A percentile compares a stretch with the other conserved stretches of the same genome.
Conservation (phyloP, 23 red algal species). For the Gracilaria domingensis region DNA sequence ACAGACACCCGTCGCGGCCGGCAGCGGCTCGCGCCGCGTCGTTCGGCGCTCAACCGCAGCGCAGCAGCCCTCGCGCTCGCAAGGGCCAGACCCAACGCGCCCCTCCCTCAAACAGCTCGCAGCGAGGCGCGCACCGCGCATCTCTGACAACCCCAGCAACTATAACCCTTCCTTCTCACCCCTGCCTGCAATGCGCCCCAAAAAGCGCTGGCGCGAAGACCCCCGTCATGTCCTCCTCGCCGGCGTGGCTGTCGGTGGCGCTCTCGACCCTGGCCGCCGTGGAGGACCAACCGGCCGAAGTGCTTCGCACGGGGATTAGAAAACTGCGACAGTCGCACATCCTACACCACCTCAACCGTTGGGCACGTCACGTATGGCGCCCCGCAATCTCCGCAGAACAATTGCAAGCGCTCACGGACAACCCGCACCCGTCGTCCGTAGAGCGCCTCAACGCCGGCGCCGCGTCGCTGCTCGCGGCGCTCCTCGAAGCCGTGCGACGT, state of each 20-base stretch:
- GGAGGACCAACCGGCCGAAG: constrained; percentile 18
- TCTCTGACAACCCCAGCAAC: background rate
- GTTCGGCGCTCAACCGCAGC: background rate
- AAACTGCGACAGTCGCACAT: constrained; percentile 37
- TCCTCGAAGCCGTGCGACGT: constrained; percentile 51
- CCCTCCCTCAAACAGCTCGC: background rate
- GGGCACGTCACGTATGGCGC: constrained; percentile 69
- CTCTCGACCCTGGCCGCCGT: constrained; percentile 21
- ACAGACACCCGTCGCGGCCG: too few species aligned
- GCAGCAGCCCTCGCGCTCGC: background rate
- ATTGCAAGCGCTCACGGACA: constrained; percentile 12
- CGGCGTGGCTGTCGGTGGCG: constrained; percentile 60
- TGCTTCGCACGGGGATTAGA: constrained; percentile 41
- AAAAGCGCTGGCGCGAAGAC: constrained; percentile 23
- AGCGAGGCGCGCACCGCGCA: background rate
- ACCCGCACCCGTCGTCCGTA: constrained; percentile 19
- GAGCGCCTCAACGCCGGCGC: constrained; percentile 39
- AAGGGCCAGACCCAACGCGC: background rate
- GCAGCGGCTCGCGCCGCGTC: too few species aligned
- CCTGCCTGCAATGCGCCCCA: constrained; percentile 16
- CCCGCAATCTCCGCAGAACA: constrained; percentile 44
- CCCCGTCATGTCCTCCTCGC: constrained; percentile 23
- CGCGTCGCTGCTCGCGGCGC: constrained; percentile 33
- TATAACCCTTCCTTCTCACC: constrained; percentile 13
- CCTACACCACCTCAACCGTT: constrained; percentile 69